Evolutionary conservation across 2,329 filamentous ascomycete genomes (phyloP).

Genomic region (Ascochyta viciae-villosae): DNA sequence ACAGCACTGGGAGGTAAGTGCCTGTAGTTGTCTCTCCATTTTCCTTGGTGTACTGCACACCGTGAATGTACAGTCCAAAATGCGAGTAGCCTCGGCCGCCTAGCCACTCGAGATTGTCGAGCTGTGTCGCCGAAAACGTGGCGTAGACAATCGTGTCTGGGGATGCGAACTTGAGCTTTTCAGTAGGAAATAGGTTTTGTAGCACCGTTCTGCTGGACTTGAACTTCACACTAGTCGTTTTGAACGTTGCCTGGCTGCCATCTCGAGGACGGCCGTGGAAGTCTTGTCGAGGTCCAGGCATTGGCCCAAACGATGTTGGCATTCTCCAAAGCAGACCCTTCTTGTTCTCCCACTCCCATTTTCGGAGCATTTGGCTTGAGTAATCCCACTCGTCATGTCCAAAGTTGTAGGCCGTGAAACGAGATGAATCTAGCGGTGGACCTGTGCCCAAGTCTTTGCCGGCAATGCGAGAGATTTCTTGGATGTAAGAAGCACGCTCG

Average conservation of each 20-base stretch:
- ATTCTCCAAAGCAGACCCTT: constrained; percentile 49
- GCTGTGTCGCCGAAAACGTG: constrained; percentile 48
- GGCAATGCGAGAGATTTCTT: constrained; percentile 62
- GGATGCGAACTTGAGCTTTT: constrained; percentile 46
- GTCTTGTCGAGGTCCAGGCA: constrained; percentile 51
- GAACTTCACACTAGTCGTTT: constrained; percentile 51
- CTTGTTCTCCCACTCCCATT: constrained; percentile 58
- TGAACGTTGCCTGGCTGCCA: constrained; percentile 41
- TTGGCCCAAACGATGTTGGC: constrained; percentile 53
- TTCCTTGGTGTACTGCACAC: constrained; percentile 62
- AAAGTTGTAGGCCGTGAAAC: constrained; percentile 61
- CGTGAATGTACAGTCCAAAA: constrained; percentile 68
- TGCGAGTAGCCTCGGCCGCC: constrained; percentile 65
- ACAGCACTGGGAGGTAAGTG: constrained; percentile 64
- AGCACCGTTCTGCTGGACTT: constrained; percentile 51
- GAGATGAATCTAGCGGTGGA: constrained; percentile 42
- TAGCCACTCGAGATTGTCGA: constrained; percentile 65
- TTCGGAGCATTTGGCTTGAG: constrained; percentile 58
- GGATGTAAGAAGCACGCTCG: constrained; percentile 64
- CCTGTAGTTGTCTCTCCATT: constrained; percentile 58
- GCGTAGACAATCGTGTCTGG: constrained; percentile 50
- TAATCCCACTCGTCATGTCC: constrained; percentile 66
- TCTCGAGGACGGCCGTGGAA: constrained; percentile 29
- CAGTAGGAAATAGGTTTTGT: constrained; percentile 50
- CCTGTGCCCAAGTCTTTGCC: constrained; percentile 56